Conservation (phyloP, 805 yeast species). For the Kuraishia ogatae region DNA sequence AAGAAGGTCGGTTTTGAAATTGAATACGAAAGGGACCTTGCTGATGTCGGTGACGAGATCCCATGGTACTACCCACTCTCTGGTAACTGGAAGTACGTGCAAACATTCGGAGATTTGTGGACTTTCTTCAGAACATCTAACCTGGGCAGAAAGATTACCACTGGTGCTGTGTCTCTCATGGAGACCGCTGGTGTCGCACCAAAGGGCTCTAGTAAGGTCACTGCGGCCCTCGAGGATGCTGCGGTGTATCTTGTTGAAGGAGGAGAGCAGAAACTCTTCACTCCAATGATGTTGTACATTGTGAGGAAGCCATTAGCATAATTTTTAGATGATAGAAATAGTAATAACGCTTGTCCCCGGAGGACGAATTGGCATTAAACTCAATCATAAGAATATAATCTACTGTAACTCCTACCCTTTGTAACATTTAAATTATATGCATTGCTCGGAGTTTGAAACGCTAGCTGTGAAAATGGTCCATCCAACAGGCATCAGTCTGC, state of each 20-base stretch:
- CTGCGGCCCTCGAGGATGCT: slow-evolving; percentile 92
- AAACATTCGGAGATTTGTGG: slow-evolving; percentile 64
- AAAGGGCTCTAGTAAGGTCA: slow-evolving; percentile 83
- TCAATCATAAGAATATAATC: background rate
- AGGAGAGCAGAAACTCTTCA: slow-evolving; percentile 81
- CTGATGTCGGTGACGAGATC: slow-evolving; percentile 69
- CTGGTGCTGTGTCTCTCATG: slow-evolving; percentile 68
- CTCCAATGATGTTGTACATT: slow-evolving; percentile 95
- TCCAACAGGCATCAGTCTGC: background rate
- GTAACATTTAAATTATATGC: background rate
- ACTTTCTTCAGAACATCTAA: slow-evolving; percentile 85
- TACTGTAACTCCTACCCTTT: background rate
- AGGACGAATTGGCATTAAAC: background rate
- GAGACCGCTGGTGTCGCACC: slow-evolving; percentile 88
- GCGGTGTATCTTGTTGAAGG: slow-evolving; percentile 93
- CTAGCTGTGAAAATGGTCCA: slow-evolving; percentile 8
- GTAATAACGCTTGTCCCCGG: background rate
- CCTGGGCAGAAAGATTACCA: slow-evolving; percentile 81
- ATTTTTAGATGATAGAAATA: background rate
- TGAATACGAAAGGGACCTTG: slow-evolving; percentile 70
- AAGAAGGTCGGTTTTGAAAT: slow-evolving; percentile 82
- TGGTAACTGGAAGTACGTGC: slow-evolving; percentile 88
- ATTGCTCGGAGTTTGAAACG: background rate
- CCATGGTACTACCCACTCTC: slow-evolving; percentile 98
- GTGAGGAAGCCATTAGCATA: slow-evolving; percentile 63